Evolutionary conservation across 1,284 basidiomycete species (phyloP).

Genomic region (Cryptococcus sp.): DNA sequence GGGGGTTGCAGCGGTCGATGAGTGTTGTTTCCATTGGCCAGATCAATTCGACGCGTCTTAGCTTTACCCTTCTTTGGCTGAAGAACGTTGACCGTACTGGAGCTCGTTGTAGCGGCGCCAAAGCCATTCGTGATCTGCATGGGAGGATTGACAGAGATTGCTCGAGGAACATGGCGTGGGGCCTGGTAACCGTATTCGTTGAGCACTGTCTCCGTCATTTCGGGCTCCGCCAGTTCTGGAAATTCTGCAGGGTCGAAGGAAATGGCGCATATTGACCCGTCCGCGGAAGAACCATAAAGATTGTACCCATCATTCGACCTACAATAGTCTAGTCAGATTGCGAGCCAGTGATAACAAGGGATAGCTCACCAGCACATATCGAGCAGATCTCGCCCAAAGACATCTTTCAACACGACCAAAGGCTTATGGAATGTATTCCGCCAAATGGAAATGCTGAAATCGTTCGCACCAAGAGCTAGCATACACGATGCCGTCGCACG

Average conservation of each 20-base stretch:
- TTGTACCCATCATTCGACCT: slow-evolving; percentile 90
- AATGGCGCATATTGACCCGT: slow-evolving; percentile 89
- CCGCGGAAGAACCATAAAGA: slow-evolving; percentile 92
- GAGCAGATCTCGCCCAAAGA: slow-evolving; percentile 92
- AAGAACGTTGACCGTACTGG: slow-evolving; percentile 27
- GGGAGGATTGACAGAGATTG: slow-evolving; percentile 5
- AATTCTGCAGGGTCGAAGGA: slow-evolving; percentile 77
- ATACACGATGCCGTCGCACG: slow-evolving; percentile 54
- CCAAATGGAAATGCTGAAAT: slow-evolving; percentile 80
- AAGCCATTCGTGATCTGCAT: slow-evolving; percentile 13
- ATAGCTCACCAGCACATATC: slow-evolving; percentile 83
- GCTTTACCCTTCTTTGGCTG: slow-evolving; percentile 32
- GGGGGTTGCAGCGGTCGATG: slow-evolving; percentile 10
- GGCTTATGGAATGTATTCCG: slow-evolving; percentile 87
- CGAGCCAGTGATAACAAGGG: slow-evolving; percentile 2
- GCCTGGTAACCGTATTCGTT: slow-evolving; percentile 70
- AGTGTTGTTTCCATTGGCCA: slow-evolving; percentile 7
- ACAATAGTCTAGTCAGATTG: slow-evolving; percentile 6
- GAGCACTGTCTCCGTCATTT: slow-evolving; percentile 73
- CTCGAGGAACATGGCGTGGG: slow-evolving; percentile 12
- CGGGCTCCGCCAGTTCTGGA: slow-evolving; percentile 74
- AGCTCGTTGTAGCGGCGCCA: slow-evolving; percentile 15
- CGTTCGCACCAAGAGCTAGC: slow-evolving; percentile 87
- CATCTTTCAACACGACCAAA: slow-evolving; percentile 86
- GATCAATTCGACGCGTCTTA: slow-evolving; percentile 16